Conservation (phyloP, 768 basidiomycete genomes). For the Lactarius indigo region DNA sequence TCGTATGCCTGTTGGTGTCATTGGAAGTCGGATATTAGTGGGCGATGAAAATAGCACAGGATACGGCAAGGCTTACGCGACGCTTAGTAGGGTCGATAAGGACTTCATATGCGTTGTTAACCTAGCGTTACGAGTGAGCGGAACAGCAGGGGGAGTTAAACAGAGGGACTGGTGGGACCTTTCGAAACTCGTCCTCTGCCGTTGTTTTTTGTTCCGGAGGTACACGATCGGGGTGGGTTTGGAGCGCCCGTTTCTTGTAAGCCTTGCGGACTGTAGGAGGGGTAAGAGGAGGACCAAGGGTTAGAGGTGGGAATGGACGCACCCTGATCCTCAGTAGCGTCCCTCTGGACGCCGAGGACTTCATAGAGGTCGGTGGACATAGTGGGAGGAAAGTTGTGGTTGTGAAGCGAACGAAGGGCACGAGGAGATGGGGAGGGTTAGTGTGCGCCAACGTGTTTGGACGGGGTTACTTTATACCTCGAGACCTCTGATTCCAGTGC, state of each 20-base stretch:
- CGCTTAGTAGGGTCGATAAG: slow-evolving; percentile 60
- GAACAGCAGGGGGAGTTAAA: background rate
- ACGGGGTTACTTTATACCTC: slow-evolving; percentile 11
- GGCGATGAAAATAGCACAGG: background rate
- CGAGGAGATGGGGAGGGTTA: slow-evolving; percentile 14
- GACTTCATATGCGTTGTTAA: slow-evolving; percentile 78
- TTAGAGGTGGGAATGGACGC: slow-evolving; percentile 29
- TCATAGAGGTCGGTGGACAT: slow-evolving; percentile 68
- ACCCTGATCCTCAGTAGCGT: slow-evolving; percentile 66
- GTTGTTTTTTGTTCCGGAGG: slow-evolving; percentile 53
- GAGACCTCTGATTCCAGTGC: background rate
- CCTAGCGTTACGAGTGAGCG: slow-evolving; percentile 37
- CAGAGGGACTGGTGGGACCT: slow-evolving; percentile 33
- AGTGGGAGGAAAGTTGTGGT: background rate
- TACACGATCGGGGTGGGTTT: slow-evolving; percentile 75
- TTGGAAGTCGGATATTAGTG: slow-evolving; percentile 6
- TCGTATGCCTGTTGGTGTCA: slow-evolving; percentile 54
- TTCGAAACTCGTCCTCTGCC: slow-evolving; percentile 57
- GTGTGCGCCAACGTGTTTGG: background rate
- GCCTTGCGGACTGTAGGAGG: slow-evolving; percentile 60
- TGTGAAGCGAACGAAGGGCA: background rate
- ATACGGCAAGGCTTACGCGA: slow-evolving; percentile 36
- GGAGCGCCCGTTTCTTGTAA: slow-evolving; percentile 68
- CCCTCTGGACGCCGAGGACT: slow-evolving; percentile 47
- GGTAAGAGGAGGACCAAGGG: background rate